Evolutionary conservation across 345 rosid genomes (phyloP).

Genomic region (Combretum micranthum): DNA sequence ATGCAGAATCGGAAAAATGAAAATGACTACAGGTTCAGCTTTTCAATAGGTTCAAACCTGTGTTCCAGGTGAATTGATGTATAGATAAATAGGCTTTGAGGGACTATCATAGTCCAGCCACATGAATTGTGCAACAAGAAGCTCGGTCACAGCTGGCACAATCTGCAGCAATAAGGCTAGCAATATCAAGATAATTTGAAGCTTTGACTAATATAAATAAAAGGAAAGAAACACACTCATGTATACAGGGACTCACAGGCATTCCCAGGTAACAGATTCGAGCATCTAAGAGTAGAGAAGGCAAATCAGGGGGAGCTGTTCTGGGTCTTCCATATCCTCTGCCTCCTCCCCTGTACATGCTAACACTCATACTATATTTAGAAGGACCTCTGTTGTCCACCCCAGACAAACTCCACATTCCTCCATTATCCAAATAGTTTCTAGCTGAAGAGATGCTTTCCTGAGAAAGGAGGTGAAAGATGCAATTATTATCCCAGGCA

Average conservation of each 20-base stretch:
- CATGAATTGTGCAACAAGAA: conserved; percentile 82
- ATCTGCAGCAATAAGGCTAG: conserved; percentile 40
- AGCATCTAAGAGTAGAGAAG: conserved; percentile 84
- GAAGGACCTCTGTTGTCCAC: conserved; percentile 32
- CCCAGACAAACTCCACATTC: conserved; percentile 53
- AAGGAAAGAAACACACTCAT: not conserved
- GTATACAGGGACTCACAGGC: conserved; percentile 53
- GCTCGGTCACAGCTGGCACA: conserved; percentile 84
- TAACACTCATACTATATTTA: conserved; percentile 64
- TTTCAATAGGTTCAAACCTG: conserved; percentile 37
- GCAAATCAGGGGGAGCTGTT: conserved; percentile 86
- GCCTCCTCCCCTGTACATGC: conserved; percentile 68
- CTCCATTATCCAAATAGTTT: conserved; percentile 52
- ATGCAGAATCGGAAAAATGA: not conserved
- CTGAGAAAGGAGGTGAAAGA: conserved; percentile 24
- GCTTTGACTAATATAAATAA: not conserved
- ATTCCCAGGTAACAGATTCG: conserved; percentile 78
- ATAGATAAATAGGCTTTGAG: conserved; percentile 69
- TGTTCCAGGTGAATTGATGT: conserved; percentile 82
- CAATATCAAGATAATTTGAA: conserved; percentile 8
- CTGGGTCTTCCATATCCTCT: conserved; percentile 48
- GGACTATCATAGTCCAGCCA: conserved; percentile 64
- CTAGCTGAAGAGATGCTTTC: conserved; percentile 70
- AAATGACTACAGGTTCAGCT: not conserved
- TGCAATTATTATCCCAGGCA: not conserved